Base-by-base conservation (phyloP, 2,329 filamentous ascomycete genomes). In the Stromatinia cepivora region DNA sequence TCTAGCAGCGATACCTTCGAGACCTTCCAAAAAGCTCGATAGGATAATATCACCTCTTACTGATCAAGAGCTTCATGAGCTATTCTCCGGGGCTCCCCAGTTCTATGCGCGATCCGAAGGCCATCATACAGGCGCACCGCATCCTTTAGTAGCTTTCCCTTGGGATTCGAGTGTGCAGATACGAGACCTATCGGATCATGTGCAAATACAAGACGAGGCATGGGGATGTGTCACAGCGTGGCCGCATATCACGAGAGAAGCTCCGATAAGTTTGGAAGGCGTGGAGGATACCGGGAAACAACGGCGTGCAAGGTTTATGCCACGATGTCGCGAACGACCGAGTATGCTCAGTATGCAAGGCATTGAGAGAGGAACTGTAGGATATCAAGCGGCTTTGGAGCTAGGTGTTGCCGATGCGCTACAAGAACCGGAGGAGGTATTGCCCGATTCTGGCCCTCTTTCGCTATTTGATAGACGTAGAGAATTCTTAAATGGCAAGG, bases 71-170 rank as follows among this genome's bases (percentile, higher is more conserved):
- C 81, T 92, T 65, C 87, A 89, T 79, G 87, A 88, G 78, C 84
- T 92, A 75, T 92, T 92, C 81, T 90, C 89, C 36, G 90, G 90
- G n/a, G 90, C 90, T 56, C 90, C 90, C 72, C 89, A 91, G 77
- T 92, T 90, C 81, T 88, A 88, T 78, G 84, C 87, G 73, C 84
- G 86, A 66, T 85, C 83, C 70, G 84, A 87, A 74, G 85, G 86
- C 52, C 85, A 88, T 77, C 86, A 83, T 77, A 84, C 84, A 70
- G 87, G 84, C 64, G 85, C 87, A 50, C 86, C 86, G 31, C 84
- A 87, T 74, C 88, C 89, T 31, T 87, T 83, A 62, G 87, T 89
- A 39, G 86, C 87, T 50, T 92, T 88, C 76, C 89, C 89, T 1
- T 91, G 88, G 84, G 87, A 92, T 77, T 84, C 86, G 71, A 82